Conservation (phyloP, 2,329 filamentous ascomycete species). For the Claviceps cyperi region DNA sequence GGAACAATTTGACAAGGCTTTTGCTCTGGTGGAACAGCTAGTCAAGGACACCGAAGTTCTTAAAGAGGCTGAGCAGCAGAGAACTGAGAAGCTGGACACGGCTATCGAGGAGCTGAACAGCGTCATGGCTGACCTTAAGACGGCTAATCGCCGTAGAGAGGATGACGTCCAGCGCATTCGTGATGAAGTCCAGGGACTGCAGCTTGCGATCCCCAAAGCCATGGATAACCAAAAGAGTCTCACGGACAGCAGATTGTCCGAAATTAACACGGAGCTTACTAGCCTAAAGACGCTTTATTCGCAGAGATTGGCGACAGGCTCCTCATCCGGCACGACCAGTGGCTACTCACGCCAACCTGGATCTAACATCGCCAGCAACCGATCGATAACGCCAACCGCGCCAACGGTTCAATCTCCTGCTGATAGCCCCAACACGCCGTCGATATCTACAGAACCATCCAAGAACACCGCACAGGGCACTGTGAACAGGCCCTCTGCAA, state of each 20-base stretch:
- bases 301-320: conserved; percentile 38
- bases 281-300: conserved; percentile 80
- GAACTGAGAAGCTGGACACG: conserved; percentile 69
- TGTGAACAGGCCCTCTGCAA: conserved; percentile 21
- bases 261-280: conserved; percentile 75
- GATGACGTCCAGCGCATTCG: conserved; percentile 76
- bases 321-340: conserved; percentile 12
- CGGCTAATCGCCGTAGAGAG: conserved; percentile 65
- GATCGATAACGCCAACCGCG: conserved; percentile 8
- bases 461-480: conserved; percentile 17
- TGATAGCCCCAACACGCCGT: conserved; percentile 14
- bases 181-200: conserved; percentile 70
- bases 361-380: not conserved
- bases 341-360: conserved; percentile 7
- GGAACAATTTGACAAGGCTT: conserved; percentile 84
- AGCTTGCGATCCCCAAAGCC: conserved; percentile 76
- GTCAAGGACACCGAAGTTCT: conserved; percentile 78
- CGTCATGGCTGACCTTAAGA: conserved; percentile 69
- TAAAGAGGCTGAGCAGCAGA: conserved; percentile 71
- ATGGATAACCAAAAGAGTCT: conserved; percentile 76
- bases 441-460: conserved; percentile 14
- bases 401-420: conserved; percentile 9
- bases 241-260: conserved; percentile 66
- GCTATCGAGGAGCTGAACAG: conserved; percentile 73
- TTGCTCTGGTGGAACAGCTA: conserved; percentile 81